phyloP scores from a whole-genome alignment of 805 yeast genomes.

The Hagleromyces aurorensis region DNA sequence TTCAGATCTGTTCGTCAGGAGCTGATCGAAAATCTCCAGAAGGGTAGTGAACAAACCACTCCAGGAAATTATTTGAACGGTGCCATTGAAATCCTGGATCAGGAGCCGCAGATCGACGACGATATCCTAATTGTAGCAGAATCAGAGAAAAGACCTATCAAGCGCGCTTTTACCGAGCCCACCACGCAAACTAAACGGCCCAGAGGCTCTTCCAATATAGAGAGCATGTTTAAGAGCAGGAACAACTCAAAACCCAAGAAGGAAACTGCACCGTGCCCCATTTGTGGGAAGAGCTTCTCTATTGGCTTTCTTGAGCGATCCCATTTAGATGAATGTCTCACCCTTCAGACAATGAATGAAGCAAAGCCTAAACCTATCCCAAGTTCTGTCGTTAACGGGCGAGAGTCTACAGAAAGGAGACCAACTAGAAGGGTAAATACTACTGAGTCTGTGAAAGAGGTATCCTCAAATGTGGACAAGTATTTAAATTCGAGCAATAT shows the following conservation, averaged over 20 bases:
- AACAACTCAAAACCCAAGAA: slow-evolving; percentile 9
- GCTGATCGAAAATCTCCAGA: slow-evolving; percentile 29
- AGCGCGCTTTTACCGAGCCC: slow-evolving; percentile 3
- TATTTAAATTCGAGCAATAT: slow-evolving; percentile 10
- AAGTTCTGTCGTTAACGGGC: no score
- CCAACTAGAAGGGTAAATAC: slow-evolving; percentile 1
- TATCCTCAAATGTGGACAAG: slow-evolving; percentile 13
- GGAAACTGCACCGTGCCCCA: slow-evolving; percentile 51
- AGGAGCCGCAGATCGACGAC: slow-evolving; percentile 23
- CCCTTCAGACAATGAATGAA: slow-evolving; percentile 14
- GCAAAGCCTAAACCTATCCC: background rate
- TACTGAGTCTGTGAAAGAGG: slow-evolving; percentile 1
- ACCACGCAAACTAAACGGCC: slow-evolving; percentile 4
- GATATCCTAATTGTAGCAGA: slow-evolving; percentile 28
- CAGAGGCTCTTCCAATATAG: slow-evolving; percentile 7
- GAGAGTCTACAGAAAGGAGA: no score
- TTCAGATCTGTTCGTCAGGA: slow-evolving; percentile 38
- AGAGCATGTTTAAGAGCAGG: slow-evolving; percentile 10
- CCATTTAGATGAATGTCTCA: slow-evolving; percentile 58
- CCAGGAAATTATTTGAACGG: slow-evolving; percentile 2
- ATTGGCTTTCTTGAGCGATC: slow-evolving; percentile 45
- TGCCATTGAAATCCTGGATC: slow-evolving; percentile 3
- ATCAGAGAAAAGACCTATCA: slow-evolving; percentile 15
- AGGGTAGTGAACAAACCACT: background rate
- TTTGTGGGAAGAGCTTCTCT: slow-evolving; percentile 51